These are phyloP conservation scores for Calocybe gangraenosa DNA, from an alignment of 768 basidiomycete genomes.

Conservation along the genomic window DNA sequence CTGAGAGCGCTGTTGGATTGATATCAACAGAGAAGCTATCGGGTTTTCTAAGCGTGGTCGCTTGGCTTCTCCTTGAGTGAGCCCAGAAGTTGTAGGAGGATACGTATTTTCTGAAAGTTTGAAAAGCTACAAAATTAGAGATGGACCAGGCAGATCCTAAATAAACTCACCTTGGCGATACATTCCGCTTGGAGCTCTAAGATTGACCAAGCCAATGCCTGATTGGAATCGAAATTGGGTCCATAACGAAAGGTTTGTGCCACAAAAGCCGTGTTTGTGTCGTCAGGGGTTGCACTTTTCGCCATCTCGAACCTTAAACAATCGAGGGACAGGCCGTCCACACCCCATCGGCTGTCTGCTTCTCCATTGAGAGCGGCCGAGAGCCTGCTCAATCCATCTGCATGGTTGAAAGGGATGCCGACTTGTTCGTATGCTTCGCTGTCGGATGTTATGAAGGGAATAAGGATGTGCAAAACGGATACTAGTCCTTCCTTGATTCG, in stretches of 20 bases:
- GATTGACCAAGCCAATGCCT: constrained; percentile 76
- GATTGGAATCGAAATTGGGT: constrained; percentile 60
- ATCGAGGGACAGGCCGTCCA: constrained; percentile 63
- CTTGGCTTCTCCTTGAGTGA: constrained; percentile 37
- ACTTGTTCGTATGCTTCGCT: constrained; percentile 14
- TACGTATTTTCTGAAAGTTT: constrained; percentile 55
- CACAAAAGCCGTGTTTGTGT: constrained; percentile 41
- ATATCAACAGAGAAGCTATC: constrained; percentile 47
- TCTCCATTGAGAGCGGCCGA: constrained; percentile 59
- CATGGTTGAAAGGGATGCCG: constrained; percentile 32
- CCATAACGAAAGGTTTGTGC: constrained; percentile 70
- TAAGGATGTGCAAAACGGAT: constrained; percentile 63
- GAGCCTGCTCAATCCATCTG: constrained; percentile 45
- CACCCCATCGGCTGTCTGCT: constrained; percentile 58
- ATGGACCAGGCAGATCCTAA: constrained; percentile 4
- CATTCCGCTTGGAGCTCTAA: constrained; percentile 82
- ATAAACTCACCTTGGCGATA: constrained; percentile 50
- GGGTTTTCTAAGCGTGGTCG: constrained; percentile 56
- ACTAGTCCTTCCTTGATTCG: constrained; percentile 76
- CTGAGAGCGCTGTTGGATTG: constrained; percentile 33
- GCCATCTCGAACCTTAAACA: constrained; percentile 53
- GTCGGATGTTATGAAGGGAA: constrained; percentile 61
- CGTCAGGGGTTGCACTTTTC: constrained; percentile 18
- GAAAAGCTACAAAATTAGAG: constrained; percentile 46
- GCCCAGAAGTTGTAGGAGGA: constrained; percentile 20